These are phyloP conservation scores for Porogramme epimiltina DNA, from an alignment of 1,284 basidiomycete genomes.

Conservation along the genomic window DNA sequence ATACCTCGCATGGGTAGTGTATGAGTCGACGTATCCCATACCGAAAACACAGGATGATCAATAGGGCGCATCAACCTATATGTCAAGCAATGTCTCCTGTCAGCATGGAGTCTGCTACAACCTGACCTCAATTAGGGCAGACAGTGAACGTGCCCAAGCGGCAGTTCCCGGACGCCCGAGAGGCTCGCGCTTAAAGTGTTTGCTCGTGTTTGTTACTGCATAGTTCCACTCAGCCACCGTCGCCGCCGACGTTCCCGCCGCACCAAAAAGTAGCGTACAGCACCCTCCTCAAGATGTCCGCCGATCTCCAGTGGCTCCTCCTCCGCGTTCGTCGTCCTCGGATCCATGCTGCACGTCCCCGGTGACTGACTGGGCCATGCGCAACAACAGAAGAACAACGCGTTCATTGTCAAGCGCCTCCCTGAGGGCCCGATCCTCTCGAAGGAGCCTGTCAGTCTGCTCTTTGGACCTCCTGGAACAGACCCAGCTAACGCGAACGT, in stretches of 20 bases:
- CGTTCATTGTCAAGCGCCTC: constrained; percentile 80
- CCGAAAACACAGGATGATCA: no score
- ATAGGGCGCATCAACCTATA: no score
- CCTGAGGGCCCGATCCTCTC: constrained; percentile 79
- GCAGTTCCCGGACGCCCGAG: no score
- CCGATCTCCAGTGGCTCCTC: constrained; percentile 90
- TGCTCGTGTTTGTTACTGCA: constrained; percentile 23
- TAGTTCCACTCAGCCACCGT: constrained; percentile 28
- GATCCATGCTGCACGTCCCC: neutral
- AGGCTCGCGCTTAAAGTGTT: neutral
- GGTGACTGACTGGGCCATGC: constrained; percentile 8
- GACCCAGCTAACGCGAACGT: neutral
- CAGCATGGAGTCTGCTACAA: no score
- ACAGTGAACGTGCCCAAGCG: no score
- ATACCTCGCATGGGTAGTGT: no score
- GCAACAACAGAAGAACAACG: constrained; percentile 69
- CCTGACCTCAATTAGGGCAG: no score
- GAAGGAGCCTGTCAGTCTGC: constrained; percentile 75
- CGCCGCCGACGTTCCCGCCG: constrained; percentile 19
- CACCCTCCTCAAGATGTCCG: constrained; percentile 59
- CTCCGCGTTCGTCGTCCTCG: constrained; percentile 64
- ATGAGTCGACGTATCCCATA: no score
- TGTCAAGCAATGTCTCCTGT: no score
- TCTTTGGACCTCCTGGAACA: neutral
- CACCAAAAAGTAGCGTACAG: constrained; percentile 21